Evolutionary conservation across 179 eudicot genomes (phyloP).

Genomic region (Heliamphora pulchella): DNA sequence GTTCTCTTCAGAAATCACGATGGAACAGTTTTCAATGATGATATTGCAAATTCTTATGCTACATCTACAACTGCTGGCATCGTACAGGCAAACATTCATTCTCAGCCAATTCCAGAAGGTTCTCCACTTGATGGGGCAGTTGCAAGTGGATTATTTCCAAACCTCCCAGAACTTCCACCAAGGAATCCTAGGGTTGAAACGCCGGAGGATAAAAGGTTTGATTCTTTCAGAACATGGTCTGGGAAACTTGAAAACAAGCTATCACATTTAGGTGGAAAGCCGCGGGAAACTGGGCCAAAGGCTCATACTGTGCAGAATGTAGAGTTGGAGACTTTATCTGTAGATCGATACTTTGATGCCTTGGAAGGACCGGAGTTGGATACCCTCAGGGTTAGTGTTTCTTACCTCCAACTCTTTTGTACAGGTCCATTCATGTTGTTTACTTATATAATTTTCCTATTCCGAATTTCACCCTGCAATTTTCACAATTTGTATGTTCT

Average conservation of each 20-base stretch:
- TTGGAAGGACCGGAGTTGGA: constrained; percentile 88
- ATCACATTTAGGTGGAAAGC: constrained; percentile 46
- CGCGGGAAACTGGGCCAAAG: constrained; percentile 32
- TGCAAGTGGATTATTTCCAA: constrained; percentile 16
- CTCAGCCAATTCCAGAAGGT: constrained; percentile 59
- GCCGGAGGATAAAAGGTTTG: constrained; percentile 50
- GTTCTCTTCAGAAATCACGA: constrained; percentile 40
- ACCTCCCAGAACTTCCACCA: constrained; percentile 9
- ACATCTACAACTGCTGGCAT: constrained; percentile 13
- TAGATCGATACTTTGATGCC: constrained; percentile 78
- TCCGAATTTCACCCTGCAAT: not conserved
- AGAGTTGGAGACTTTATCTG: constrained; percentile 46
- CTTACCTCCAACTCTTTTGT: not conserved
- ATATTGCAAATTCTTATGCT: constrained; percentile 18
- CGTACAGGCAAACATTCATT: constrained; percentile 33
- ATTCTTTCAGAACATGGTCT: constrained; percentile 79
- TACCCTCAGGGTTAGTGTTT: constrained; percentile 55
- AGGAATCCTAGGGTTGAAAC: constrained; percentile 31
- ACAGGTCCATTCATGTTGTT: not conserved
- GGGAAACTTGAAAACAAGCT: constrained; percentile 72
- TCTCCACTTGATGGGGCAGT: constrained; percentile 25
- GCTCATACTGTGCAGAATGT: constrained; percentile 13
- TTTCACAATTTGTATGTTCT: not conserved
- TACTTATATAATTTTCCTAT: not conserved
- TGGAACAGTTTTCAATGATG: constrained; percentile 15